Conservation (phyloP, 768 basidiomycete species). For the Mycena rosella region DNA sequence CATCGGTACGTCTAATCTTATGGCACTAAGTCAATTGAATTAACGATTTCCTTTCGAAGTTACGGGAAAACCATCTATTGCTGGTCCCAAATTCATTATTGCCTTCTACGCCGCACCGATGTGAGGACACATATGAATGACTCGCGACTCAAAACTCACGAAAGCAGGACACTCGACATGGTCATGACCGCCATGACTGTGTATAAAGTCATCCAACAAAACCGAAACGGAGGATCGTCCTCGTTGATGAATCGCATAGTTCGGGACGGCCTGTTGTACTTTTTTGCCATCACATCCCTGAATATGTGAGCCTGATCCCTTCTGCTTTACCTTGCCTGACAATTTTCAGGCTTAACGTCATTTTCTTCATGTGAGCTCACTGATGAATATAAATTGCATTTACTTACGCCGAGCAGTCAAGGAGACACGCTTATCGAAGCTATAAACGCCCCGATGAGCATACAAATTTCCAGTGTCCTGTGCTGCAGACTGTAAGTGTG, state of each 20-base stretch:
- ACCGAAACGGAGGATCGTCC: constrained; percentile 13
- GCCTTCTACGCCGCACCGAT: constrained; percentile 37
- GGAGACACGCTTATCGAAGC: constrained; percentile 28
- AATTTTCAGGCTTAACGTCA: constrained; percentile 29
- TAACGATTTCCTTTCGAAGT: constrained; percentile 1
- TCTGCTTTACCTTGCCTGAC: not conserved
- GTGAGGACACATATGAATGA: not conserved
- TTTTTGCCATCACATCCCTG: constrained; percentile 32
- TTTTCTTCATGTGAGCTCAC: constrained; percentile 32
- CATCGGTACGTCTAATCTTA: constrained; percentile 12
- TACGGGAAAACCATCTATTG: constrained; percentile 34
- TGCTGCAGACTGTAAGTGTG: constrained; percentile 10
- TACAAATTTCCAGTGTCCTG: constrained; percentile 35
- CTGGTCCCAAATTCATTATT: constrained; percentile 36
- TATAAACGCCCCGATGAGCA: constrained; percentile 36
- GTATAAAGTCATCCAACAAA: constrained; percentile 24
- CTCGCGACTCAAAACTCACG: not conserved
- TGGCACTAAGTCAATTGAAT: not conserved
- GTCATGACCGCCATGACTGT: constrained; percentile 34
- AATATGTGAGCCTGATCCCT: constrained; percentile 27
- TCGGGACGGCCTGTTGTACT: constrained; percentile 34
- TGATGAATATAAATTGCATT: not conserved
- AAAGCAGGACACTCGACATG: constrained; percentile 30
- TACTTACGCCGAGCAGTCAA: constrained; percentile 31
- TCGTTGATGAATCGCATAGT: constrained; percentile 35